These are phyloP conservation scores for Ichthyophthirius multifiliis DNA, from an alignment of 169 alveolate genomes.

Conservation along the genomic window DNA sequence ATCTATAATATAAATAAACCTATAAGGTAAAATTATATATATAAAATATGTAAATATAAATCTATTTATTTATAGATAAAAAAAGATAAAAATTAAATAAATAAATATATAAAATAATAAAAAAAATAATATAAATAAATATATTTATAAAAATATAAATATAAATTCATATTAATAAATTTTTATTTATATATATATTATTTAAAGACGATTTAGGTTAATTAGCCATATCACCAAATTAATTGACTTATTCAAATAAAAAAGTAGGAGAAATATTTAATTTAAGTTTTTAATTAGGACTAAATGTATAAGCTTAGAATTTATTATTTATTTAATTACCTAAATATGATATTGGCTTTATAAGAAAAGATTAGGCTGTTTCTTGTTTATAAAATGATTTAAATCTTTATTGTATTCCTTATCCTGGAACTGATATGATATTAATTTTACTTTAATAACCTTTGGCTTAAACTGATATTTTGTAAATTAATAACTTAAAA, in stretches of 20 bases:
- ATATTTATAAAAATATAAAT: too few relatives aligned
- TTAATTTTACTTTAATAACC: background rate
- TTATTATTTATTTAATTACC: constrained; percentile 21
- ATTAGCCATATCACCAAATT: too few relatives aligned
- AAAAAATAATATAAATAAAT: too few relatives aligned
- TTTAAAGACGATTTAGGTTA: too few relatives aligned
- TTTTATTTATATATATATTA: too few relatives aligned
- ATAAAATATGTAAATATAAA: too few relatives aligned
- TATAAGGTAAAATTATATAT: background rate
- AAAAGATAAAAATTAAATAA: too few relatives aligned
- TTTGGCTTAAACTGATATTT: background rate
- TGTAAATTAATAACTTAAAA: constrained; percentile 9
- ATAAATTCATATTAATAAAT: too few relatives aligned
- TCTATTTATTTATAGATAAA: too few relatives aligned
- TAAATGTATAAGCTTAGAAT: background rate
- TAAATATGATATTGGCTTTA: constrained; percentile 22
- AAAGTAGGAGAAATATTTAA: constrained; percentile 27
- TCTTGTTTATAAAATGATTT: background rate
- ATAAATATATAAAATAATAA: too few relatives aligned
- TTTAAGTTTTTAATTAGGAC: background rate
- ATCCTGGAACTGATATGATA: constrained; percentile 13
- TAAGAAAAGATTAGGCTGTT: background rate
- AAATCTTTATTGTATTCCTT: constrained; percentile 30
- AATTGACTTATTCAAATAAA: constrained; percentile 19
- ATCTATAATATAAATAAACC: background rate